phyloP scores from a whole-genome alignment of 148 eudicot genomes.

The Chenopodium quinoa region DNA sequence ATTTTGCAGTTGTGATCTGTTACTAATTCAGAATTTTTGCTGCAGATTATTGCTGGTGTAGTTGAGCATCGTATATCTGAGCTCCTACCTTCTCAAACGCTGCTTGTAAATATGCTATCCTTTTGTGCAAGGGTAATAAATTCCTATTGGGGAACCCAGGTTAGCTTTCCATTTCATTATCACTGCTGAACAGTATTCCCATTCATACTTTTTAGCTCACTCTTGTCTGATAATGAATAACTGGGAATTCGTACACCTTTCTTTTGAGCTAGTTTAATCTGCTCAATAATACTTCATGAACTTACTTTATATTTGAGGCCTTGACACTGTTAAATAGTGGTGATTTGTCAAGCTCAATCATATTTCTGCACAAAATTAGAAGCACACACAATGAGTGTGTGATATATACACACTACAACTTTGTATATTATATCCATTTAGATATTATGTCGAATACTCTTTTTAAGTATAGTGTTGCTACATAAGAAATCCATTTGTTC shows the following conservation, averaged over 20 bases:
- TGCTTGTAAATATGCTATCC: conserved; percentile 76
- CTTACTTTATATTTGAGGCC: background rate
- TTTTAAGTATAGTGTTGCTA: too few species aligned
- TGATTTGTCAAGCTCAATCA: background rate
- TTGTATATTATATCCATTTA: too few species aligned
- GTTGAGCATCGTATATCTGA: conserved; percentile 92
- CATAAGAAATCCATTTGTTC: too few species aligned
- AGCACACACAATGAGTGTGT: too few species aligned
- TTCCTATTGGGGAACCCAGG: conserved; percentile 99
- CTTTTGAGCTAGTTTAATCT: background rate
- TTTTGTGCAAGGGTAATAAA: conserved; percentile 69
- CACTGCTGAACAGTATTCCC: background rate
- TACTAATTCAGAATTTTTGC: conserved; percentile 9
- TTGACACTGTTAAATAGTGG: background rate
- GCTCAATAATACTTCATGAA: background rate
- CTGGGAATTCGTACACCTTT: background rate
- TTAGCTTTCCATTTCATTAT: conserved; percentile 31
- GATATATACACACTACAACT: too few species aligned
- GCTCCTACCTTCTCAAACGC: conserved; percentile 60
- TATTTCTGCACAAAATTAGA: too few species aligned
- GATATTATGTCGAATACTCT: too few species aligned
- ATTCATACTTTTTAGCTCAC: background rate
- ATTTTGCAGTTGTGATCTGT: background rate
- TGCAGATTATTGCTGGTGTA: conserved; percentile 94
- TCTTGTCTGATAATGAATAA: background rate